These are phyloP conservation scores for Phytomonas sp. DNA, from an alignment of 208 protist species.

Conservation along the genomic window DNA sequence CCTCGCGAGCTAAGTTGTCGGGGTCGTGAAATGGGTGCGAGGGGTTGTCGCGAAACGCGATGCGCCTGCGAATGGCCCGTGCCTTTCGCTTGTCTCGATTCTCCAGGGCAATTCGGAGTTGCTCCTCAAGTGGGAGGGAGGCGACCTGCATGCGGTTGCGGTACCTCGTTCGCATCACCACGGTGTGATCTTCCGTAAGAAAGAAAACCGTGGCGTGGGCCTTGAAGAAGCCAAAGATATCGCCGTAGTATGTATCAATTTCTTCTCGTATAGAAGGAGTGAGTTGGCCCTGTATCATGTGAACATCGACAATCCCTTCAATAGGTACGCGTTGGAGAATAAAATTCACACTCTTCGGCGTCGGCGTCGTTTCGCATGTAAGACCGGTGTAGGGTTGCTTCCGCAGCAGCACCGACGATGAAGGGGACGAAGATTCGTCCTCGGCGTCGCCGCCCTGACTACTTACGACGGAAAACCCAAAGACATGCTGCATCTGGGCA, in stretches of 20 bases:
- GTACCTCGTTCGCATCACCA: slow-evolving; percentile 78
- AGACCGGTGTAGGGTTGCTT: slow-evolving; percentile 48
- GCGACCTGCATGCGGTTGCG: slow-evolving; percentile 48
- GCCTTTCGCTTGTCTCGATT: slow-evolving; percentile 50
- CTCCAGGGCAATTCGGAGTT: slow-evolving; percentile 62
- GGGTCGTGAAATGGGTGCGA: slow-evolving; percentile 83
- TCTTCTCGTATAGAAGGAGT: slow-evolving; percentile 26
- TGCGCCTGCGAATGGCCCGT: slow-evolving; percentile 61
- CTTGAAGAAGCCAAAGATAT: slow-evolving; percentile 38
- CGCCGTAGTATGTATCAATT: slow-evolving; percentile 54
- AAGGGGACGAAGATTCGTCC: background rate
- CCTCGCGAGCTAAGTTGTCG: slow-evolving; percentile 80
- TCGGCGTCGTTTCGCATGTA: slow-evolving; percentile 59
- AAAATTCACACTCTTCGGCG: slow-evolving; percentile 47
- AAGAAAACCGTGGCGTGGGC: slow-evolving; percentile 69
- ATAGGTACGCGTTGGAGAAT: slow-evolving; percentile 41
- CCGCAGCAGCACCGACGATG: slow-evolving; percentile 49
- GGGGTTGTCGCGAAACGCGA: slow-evolving; percentile 80
- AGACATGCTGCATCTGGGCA: slow-evolving; percentile 88
- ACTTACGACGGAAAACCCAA: slow-evolving; percentile 56
- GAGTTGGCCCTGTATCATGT: slow-evolving; percentile 22
- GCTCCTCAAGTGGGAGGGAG: slow-evolving; percentile 71
- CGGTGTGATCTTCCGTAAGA: slow-evolving; percentile 35
- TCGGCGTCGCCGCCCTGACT: background rate
- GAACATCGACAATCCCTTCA: slow-evolving; percentile 49